Evolutionary conservation across 208 protist species (phyloP).

Genomic region (Leishmania tropica): DNA sequence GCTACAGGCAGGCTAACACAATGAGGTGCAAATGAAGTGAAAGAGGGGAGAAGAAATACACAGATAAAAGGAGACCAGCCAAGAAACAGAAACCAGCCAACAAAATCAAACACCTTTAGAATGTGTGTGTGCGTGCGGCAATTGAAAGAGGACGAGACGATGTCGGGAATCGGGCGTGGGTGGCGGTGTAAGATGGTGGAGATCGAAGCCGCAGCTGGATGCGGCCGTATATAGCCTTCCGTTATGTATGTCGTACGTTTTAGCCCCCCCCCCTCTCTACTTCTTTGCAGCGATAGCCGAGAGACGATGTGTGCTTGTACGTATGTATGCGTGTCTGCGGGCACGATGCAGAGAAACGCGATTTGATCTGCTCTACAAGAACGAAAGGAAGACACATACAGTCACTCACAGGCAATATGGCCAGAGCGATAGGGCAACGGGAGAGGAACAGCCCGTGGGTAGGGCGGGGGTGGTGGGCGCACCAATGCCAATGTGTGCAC

Average conservation of each 20-base stretch:
- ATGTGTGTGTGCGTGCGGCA: not conserved
- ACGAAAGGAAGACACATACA: not conserved
- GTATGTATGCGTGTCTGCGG: not conserved
- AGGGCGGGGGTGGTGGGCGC: not conserved
- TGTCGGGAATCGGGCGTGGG: not conserved
- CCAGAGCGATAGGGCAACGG: not conserved
- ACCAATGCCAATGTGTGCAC: not conserved
- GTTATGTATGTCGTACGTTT: not conserved
- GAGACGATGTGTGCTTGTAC: not conserved
- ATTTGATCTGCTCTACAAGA: not conserved
- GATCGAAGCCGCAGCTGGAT: not conserved
- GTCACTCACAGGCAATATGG: not conserved
- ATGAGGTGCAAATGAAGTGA: not conserved
- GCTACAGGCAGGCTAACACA: not conserved
- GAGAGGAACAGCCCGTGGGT: not conserved
- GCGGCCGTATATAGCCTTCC: not conserved
- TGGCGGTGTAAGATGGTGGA: not conserved
- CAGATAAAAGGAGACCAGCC: not conserved
- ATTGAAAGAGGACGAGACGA: conserved; percentile 4
- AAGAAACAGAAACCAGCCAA: conserved; percentile 8
- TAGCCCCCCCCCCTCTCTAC: not conserved
- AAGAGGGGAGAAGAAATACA: not conserved
- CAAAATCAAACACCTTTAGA: conserved; percentile 12
- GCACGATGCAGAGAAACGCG: not conserved
- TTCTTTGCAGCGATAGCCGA: not conserved